Base-by-base conservation (phyloP, 2,329 filamentous ascomycete genomes). In the Thyridium curvatum region DNA sequence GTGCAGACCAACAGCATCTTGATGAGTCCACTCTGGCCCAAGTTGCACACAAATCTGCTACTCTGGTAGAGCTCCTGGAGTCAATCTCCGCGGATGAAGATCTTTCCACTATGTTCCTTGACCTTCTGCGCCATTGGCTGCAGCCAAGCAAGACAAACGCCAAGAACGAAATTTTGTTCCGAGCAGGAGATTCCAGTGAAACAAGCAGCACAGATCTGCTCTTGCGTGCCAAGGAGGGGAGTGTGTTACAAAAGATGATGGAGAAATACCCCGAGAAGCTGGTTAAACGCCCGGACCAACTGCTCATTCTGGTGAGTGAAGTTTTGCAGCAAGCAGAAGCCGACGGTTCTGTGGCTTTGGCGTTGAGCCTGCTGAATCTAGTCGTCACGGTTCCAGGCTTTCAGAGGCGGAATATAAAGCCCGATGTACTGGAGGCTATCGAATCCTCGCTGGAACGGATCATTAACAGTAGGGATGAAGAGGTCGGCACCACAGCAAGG, bases 231-330 rank as follows among this genome's bases (percentile, higher is more conserved):
- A 26, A 26, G 10, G 70, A 84, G 45, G 67, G 79, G 5, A 78
- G 78, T 35, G 59, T 86, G 1, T 65, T 86, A 8, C 79, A 85
- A 50, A 72, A 71, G 28, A 70, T 88, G 59, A 77, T 86, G 57
- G 72, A 76, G 17, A 70, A 65, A 34, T 72, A 82, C 34, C 72
- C 79, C 1, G 74, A 82, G 16, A 79, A 76, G 44, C 67, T 88
- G 12, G 72, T 83, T 21, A 71, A 69, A 26, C 74, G 79, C 41
- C 81, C 83, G 3, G 71, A 72, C 32, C 78, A 84, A 47, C 68
- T 86, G 7, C 61, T 88, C 2, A 72, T 79, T 34, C 68, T 89
- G 2, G 71, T 82, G 35, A 66, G 68, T 37, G 72, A 83, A 40
- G 68, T 88, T 0, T 55, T 88, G 2, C 39, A 7, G 40, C 41